A percentile compares a stretch with the other conserved stretches of the same genome.
Conservation (phyloP, 2,329 filamentous ascomycete species). For the Aspergillus fumigatus region DNA sequence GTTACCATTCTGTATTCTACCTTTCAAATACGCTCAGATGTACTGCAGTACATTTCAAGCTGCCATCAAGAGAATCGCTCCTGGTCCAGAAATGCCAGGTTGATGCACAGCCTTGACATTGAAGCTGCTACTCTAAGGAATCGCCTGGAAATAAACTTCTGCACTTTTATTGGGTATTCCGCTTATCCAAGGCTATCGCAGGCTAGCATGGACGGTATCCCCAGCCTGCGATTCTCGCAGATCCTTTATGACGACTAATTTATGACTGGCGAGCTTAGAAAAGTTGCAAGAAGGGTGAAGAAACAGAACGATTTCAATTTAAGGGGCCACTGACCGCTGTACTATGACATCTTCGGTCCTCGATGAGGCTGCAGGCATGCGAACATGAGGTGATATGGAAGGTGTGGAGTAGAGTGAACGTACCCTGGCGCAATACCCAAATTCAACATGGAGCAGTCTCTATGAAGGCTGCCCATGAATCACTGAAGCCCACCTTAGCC, state of each 20-base stretch:
- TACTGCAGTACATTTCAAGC: not conserved
- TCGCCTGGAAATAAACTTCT: not conserved
- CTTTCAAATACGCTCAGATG: not conserved
- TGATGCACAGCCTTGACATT: not conserved
- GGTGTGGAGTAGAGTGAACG: not conserved
- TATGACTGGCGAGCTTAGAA: not conserved
- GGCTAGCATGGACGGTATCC: not conserved
- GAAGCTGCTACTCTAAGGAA: not conserved
- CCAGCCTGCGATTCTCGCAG: not conserved
- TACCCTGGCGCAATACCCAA: not conserved
- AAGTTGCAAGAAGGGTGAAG: not conserved
- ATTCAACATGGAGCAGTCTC: no score
- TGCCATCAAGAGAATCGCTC: not conserved
- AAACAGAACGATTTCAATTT: not conserved
- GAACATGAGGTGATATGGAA: not conserved
- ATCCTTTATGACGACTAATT: not conserved
- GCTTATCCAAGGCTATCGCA: not conserved
- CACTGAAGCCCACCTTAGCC: not conserved
- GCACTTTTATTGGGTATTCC: not conserved
- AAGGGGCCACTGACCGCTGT: not conserved
- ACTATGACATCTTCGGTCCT: not conserved
- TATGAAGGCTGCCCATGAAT: not conserved
- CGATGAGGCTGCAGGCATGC: not conserved
- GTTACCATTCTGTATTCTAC: not conserved
- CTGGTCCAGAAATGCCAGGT: not conserved